Evolutionary conservation across 2,329 filamentous ascomycete genomes (phyloP), one percentile per base, ranked within the genome.

Genomic region (Colletotrichum sp.): DNA sequence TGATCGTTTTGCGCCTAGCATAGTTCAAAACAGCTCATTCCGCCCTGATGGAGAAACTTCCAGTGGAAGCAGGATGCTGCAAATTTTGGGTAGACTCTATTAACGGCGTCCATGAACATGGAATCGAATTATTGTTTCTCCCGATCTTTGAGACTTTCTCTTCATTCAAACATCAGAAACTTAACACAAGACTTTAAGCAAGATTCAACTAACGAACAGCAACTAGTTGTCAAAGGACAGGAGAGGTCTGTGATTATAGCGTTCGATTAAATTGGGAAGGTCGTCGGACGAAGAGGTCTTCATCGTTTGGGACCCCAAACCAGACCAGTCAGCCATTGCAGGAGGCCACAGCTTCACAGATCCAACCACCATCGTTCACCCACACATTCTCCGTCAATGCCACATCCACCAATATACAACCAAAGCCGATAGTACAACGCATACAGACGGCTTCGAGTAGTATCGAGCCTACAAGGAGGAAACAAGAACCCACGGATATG

Each of bases 181-280:
- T 21, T 4, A 12, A 48, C 10, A 21, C n/a, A 48, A 48, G 13
- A 1, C n/a, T 48, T 48, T n/a, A 13, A 21, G 21, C 28, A 55
- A 34, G 64, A 26, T 26, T 24, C 8, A 18, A 32, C 63, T 52
- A 39, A 67, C 63, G 21, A 48, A 57, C 24, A 18, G 18, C 26
- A 16, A 13, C 60, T 70, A 89, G 87, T 81, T 96, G 95, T 83
- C 88, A 92, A 79, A 92, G 92, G 77, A 92, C 93, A 78, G 92
- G 92, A 76, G 94, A 95, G 81, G 86, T 87, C 63, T 97, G 95
- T 86, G 94, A 97, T 84, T 96, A 96, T 83, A 94, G 92, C 80
- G 94, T 96, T 79, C 90, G 94, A 36, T 86, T 96, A 78, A 96
- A 96, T 80, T 96, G 95, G 95, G 93, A 94, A 76, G 94, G 94